Evolutionary conservation across 345 rosid genomes (phyloP).

Genomic region (Eucalyptus grandis): DNA sequence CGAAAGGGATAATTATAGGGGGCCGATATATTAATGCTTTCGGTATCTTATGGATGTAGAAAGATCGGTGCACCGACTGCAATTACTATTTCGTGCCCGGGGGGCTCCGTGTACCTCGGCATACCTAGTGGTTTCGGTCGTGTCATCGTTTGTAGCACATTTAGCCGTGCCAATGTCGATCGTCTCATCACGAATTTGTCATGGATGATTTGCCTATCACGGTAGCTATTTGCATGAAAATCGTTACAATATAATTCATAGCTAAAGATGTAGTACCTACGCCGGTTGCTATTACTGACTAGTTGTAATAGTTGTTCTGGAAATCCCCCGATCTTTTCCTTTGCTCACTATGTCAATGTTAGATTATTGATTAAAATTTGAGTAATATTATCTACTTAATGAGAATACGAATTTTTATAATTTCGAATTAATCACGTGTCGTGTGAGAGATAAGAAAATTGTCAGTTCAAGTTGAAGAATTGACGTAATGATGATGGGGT

Average conservation of each 20-base stretch:
- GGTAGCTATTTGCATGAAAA: accelerated
- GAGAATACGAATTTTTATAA: background rate
- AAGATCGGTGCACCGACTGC: no score
- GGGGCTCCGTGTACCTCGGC: no score
- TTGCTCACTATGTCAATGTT: background rate
- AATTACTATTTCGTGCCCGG: no score
- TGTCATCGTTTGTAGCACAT: background rate
- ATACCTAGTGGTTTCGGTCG: background rate
- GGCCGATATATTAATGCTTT: no score
- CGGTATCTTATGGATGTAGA: no score
- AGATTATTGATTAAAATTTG: background rate
- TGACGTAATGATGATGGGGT: background rate
- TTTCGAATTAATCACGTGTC: background rate
- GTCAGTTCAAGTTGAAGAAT: background rate
- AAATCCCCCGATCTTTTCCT: background rate
- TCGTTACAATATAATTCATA: background rate
- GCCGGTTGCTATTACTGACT: no score
- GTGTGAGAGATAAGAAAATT: accelerated
- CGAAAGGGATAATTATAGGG: no score
- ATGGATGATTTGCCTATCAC: background rate
- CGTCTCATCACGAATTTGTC: background rate
- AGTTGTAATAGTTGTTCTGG: background rate
- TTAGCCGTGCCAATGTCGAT: background rate
- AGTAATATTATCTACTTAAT: background rate
- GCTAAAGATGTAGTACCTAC: no score